phyloP scores from a whole-genome alignment of 805 yeast genomes.

The Kuraishia molischiana region DNA sequence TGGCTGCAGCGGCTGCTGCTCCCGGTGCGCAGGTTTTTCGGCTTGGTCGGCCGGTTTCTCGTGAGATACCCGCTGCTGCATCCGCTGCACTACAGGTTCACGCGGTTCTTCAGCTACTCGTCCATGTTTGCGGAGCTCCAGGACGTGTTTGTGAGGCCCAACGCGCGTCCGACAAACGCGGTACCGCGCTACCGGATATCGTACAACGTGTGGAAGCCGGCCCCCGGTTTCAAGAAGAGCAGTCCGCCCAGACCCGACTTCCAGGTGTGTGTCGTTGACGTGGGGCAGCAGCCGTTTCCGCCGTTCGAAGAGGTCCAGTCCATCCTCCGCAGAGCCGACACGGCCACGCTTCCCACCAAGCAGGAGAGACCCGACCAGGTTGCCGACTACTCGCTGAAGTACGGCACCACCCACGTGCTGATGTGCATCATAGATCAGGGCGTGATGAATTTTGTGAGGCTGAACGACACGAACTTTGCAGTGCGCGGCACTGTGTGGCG shows the following conservation, averaged over 20 bases:
- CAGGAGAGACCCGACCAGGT: not conserved
- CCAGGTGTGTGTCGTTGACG: constrained; percentile 51
- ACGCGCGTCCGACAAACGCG: not conserved
- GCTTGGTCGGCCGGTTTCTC: not conserved
- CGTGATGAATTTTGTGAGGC: constrained; percentile 52
- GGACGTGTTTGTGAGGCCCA: not conserved
- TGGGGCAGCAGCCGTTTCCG: constrained; percentile 35
- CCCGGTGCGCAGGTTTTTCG: not conserved
- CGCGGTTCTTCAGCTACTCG: not conserved
- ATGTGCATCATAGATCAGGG: constrained; percentile 74
- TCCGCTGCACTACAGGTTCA: not conserved
- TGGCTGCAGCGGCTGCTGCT: not conserved
- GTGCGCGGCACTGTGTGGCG: constrained; percentile 17
- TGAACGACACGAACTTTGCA: constrained; percentile 40
- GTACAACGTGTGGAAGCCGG: constrained; percentile 81
- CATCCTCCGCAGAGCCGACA: constrained; percentile 20
- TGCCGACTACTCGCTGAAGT: constrained; percentile 1
- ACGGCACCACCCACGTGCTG: not conserved
- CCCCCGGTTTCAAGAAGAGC: constrained; percentile 57
- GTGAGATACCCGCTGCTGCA: not conserved
- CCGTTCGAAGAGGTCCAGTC: constrained; percentile 28
- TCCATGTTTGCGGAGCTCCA: constrained; percentile 1
- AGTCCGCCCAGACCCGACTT: constrained; percentile 68
- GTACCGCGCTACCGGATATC: constrained; percentile 21
- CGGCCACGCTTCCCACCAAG: not conserved